These are phyloP conservation scores for Metarhizium album DNA, from an alignment of 2,329 filamentous ascomycete species.

Conservation along the genomic window DNA sequence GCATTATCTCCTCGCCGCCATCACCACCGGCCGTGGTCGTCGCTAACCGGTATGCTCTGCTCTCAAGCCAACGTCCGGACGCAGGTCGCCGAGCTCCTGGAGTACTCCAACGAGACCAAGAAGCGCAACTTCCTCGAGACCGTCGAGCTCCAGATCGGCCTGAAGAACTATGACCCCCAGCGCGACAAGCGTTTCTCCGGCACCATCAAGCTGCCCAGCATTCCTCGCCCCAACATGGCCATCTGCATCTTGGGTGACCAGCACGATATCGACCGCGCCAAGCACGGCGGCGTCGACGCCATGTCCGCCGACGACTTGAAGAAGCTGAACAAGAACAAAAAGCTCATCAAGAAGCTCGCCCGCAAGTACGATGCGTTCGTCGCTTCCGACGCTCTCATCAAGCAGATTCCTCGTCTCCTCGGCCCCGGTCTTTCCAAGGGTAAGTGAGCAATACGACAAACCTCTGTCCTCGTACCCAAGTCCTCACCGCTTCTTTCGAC, in stretches of 20 bases:
- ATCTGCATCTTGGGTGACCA: constrained; percentile 65
- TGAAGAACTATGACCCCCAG: constrained; percentile 99
- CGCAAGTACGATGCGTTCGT: constrained; percentile 99
- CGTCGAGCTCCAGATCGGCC: constrained; percentile 83
- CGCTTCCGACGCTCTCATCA: constrained; percentile 94
- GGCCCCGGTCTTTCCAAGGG: constrained; percentile 97
- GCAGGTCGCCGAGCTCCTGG: constrained; percentile 87
- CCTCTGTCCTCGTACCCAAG: background rate
- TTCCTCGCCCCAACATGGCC: constrained; percentile 85
- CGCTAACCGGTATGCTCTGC: constrained; percentile 18
- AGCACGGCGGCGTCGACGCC: constrained; percentile 96
- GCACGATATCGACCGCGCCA: constrained; percentile 99
- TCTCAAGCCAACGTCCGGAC: constrained; percentile 73
- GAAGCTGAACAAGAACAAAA: constrained; percentile 99
- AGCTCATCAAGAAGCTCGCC: constrained; percentile 99
- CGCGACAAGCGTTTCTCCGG: constrained; percentile 99
- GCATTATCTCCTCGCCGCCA: background rate
- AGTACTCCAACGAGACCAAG: constrained; percentile 90
- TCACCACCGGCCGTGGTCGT: background rate
- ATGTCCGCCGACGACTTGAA: constrained; percentile 98
- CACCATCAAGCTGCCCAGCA: constrained; percentile 87
- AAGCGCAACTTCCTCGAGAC: constrained; percentile 98
- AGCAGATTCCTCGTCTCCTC: constrained; percentile 99
- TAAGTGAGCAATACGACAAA: constrained; percentile 48
- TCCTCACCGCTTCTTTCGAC: background rate